Base-by-base conservation (phyloP, 1,284 basidiomycete species). In the Abortiporus biennis region DNA sequence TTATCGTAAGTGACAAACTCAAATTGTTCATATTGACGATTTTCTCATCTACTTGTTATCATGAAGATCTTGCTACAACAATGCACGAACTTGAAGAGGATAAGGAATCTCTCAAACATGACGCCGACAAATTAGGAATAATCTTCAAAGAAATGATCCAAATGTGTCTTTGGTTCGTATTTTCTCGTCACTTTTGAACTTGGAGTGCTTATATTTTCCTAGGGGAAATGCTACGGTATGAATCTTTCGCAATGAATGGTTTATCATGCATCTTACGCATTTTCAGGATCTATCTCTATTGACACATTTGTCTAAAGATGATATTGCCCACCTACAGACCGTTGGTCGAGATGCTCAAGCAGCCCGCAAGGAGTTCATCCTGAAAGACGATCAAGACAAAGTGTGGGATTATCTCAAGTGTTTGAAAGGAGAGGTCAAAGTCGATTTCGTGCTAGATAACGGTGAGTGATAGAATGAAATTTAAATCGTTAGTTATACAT, bases 361-460 rank as follows among this genome's bases (percentile, higher is more conserved):
- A 8, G 84, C 80, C 8, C 76, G 88, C 17, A 71, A 78, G 37
- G 72, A 85, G 42, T 90, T 80, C 53, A 92, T 99, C 40, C 69
- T 99, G 13, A 79, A 76, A 40, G 88, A 97, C 54, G 91, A 98
- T 56, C 78, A 93, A 53, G 72, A 78, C 25, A 64, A 66, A 13
- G 80, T 82, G 6, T 98, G 93, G 92, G 58, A 76, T 0, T 74
- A 89, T 54, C 55, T 97, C 32, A 77, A 76, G 47, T 67, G 60
- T 6, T 54, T 82, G 17, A 38, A 52, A 47, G 45, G 47, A 17
- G 63, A 69, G 43, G 79, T 71, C 0, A 70, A 85, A 6, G 70
- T 95, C 13, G 95, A 99, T 61, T 84, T 98, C 47, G 79, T 98
- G 1, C 67, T 99, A 21, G 95, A 98, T 62, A 98, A 98, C 58